Base-by-base conservation (phyloP, 1,139 yeast species). In the Protomyces inouyei region DNA sequence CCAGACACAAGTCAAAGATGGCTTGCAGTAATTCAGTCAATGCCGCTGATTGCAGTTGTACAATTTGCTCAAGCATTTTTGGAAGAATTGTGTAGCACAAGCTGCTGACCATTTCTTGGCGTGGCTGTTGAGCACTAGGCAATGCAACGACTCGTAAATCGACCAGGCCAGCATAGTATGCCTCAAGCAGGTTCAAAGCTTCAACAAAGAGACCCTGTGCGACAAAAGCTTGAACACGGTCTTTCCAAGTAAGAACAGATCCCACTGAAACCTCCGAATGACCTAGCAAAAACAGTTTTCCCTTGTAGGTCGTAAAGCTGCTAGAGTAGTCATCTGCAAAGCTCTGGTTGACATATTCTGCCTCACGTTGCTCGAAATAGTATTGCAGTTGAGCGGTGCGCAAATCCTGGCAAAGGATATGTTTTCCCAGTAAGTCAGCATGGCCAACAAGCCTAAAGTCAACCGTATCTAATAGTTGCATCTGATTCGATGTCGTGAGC, bases 161-260 rank as follows among this genome's bases (percentile, higher is more conserved):
- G 0, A 83, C 82, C 1, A 76, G 74, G 28, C 86, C 82, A 3
- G 73, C 71, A 70, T 83, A 88, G 72, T 82, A 87, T 14, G 76
- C 75, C 57, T 82, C 78, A 0, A 88, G 86, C 10, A 81, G 75
- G 3, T 77, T 74, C 35, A 88, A 77, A 0, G 95, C 93, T 1
- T 75, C 76, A 12, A 81, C 74, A 66, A 85, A 86, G 43, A 80
- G 75, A 0, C 82, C 82, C 4, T 74, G 70, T 9, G 82, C 76
- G 67, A 88, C 76, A 14, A 83, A 73, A 14, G 76, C 80, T 65
- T 79, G 76, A 16, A 85, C 72, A 25, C 82, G 76, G 70, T 88
- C 95, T 0, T 91, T 90, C 96, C 96, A 89, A 69, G 82, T 85
- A 3, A 85, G 78, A 14, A 85, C 74, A 16, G 84, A 77, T 0